Base-by-base conservation (phyloP, 2,329 filamentous ascomycete species). In the Cyphellophora europaea region DNA sequence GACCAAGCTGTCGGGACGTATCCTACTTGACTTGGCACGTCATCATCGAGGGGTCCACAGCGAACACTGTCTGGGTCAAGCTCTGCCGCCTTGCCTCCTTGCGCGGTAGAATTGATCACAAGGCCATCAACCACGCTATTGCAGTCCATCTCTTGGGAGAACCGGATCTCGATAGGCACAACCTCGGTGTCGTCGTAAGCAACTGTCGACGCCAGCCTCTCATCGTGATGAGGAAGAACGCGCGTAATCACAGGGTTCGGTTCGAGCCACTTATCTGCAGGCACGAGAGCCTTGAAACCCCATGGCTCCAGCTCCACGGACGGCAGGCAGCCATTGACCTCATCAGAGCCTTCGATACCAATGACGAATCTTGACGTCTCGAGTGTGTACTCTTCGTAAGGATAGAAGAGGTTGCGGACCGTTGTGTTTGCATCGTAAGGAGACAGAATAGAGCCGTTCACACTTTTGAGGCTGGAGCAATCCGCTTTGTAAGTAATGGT, bases 331-430 rank as follows among this genome's bases (percentile, higher is more conserved):
- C 71, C 71, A 32, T 66, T 67, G 23, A 41, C 50, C n/a, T 58
- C 52, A 4, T 42, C 51, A 2, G 56, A 56, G 2, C 54, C 53
- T 33, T 58, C 56, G 33, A 64, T 55, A 11, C 33, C 57, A 27
- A 66, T 55, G 8, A 52, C 49, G 4, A 54, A 45, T 4, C 52
- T 41, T 0, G 65, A 67, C 1, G 45, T 44, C 27, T 57, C 56
- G 6, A 74, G 56, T 1, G 51, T 60, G 43, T 64, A 58, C 32
- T 65, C 57, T 11, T 69, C 66, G 43, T 67, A 72, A 1, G 70
- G 69, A 42, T 64, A 65, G 49, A 75, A 70, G n/a, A 75, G 47
- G 41, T 72, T 72, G 48, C 64, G 66, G 36, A 75, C 68, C 2
- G 58, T 65, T 4, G 58, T 63, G 11, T 57, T 61, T 5, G 49